Evolutionary conservation across 2,329 filamentous ascomycete species (phyloP), one percentile per base, ranked within the genome.

Genomic region (Clonostachys chloroleuca): DNA sequence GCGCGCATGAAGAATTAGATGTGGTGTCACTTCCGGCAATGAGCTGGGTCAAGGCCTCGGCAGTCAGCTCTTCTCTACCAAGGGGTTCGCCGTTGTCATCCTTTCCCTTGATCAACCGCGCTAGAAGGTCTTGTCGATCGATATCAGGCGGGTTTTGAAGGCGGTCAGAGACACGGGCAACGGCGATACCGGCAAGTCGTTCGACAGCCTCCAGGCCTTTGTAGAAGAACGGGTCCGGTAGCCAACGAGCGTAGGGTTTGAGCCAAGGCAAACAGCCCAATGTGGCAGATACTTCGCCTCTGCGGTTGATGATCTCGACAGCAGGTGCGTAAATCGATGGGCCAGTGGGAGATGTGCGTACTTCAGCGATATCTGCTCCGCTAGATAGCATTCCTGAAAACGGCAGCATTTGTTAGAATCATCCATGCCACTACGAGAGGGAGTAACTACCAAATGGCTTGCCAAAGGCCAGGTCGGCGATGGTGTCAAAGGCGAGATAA

Each of bases 11-110:
- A 0, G 91, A 86, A 69, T 90, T 91, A 45, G 81, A 86, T 0
- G 86, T 90, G 0, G 87, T 91, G 64, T 91, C 87, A 40, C 78
- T 84, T 24, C 87, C 87, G 2, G 87, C 87, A 56, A 91, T 95
- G 40, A 96, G 78, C 65, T 96, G 91, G 0, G 91, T 96, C 24
- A 95, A 72, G 0, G 91, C 91, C 69, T 96, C 92, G 35, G 90
- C 90, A 0, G 89, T 95, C 45, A 96, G 75, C 62, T 96, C 91
- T 55, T 87, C 79, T 24, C 87, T 79, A 5, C 87, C 84, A 0
- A 96, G 78, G 12, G 82, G 84, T 49, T 88, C 73, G 47, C 90
- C 91, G 20, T 81, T 86, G 51, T 89, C 86, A 62, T 96, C 89
- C 48, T 87, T 84, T 43, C 89, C 90, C 66, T 95, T 87, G 82